Evolutionary conservation across 768 basidiomycete species (phyloP), one percentile per base, ranked within the genome.

Genomic region (Porphyrellus cyaneotinctus): DNA sequence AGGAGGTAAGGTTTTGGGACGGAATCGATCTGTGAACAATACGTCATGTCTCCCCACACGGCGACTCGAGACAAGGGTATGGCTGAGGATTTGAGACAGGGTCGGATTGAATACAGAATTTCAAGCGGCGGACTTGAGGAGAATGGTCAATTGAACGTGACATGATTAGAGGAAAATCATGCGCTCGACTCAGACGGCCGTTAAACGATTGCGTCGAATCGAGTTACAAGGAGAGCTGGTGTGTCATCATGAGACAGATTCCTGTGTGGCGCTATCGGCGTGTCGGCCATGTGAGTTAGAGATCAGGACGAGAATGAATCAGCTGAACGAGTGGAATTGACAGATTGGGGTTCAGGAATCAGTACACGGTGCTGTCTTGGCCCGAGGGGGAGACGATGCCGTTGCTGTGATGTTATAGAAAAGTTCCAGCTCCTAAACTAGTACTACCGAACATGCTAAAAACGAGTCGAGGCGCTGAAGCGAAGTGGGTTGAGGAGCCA

Each of bases 41-140:
- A 63, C 61, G 61, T 63, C 63, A 64, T 61, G 54, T 44, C 54
- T 45, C 59, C 52, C 61, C 52, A 52, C 62, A 61, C 54, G 61
- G 62, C 58, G 51, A 57, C 49, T 57, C 47, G 33, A 51, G 51
- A 57, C 55, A 24, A 58, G 42, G 39, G 49, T 23, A 15, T 48
- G 35, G 26, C 43, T 43, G 53, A 26, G 17, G 38, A 30, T 36
- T 61, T 47, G 50, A 53, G 54, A 59, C 52, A 56, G 57, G 57
- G 62, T 63, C 52, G 41, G 42, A 43, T 23, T 49, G 49, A 47
- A 37, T 50, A 33, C 46, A 33, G 44, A 59, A 49, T 41, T 44
- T 64, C 51, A 54, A 56, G 59, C 63, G 56, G 59, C 39, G 43
- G 28, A 64, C 52, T 60, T 51, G 49, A 52, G 50, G 39, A 41